These are phyloP conservation scores for Diaporthe amygdali DNA, from an alignment of 2,329 filamentous ascomycete genomes.

Conservation along the genomic window DNA sequence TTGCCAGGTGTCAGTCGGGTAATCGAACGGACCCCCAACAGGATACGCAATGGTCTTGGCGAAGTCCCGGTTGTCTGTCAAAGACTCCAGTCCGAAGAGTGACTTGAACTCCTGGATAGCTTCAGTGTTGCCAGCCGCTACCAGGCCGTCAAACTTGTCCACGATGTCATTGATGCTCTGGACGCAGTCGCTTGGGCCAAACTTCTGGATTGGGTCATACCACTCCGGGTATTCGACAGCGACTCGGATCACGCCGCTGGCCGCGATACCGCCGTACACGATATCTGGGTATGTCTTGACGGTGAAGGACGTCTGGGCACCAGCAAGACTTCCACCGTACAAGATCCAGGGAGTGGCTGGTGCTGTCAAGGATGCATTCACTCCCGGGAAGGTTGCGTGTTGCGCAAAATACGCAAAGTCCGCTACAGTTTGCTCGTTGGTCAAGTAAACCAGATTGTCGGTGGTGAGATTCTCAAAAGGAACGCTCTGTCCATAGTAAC, in stretches of 20 bases:
- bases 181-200: constrained; percentile 53
- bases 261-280: constrained; percentile 54
- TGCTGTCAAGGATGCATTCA: constrained; percentile 46
- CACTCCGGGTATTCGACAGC: constrained; percentile 51
- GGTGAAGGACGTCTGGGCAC: constrained; percentile 38
- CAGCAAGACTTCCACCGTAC: constrained; percentile 25
- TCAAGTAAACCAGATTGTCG: constrained; percentile 53
- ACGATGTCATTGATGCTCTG: constrained; percentile 53
- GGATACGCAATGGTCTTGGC: constrained; percentile 54
- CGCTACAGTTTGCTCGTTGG: constrained; percentile 57
- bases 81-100: constrained; percentile 50
- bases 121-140: constrained; percentile 44
- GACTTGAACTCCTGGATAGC: constrained; percentile 51
- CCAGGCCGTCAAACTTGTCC: constrained; percentile 53
- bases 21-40: constrained; percentile 51
- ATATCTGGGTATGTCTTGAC: constrained; percentile 50
- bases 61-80: constrained; percentile 52
- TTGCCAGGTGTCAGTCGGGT: constrained; percentile 58
- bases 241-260: constrained; percentile 48
- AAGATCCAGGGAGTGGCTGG: constrained; percentile 40
- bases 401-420: constrained; percentile 58
- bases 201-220: constrained; percentile 56
- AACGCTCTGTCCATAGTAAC: constrained; percentile 55
- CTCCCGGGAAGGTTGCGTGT: constrained; percentile 47
- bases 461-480: constrained; percentile 53